Conservation (phyloP, 2,329 filamentous ascomycete genomes). For the Cercospora nicotianae region DNA sequence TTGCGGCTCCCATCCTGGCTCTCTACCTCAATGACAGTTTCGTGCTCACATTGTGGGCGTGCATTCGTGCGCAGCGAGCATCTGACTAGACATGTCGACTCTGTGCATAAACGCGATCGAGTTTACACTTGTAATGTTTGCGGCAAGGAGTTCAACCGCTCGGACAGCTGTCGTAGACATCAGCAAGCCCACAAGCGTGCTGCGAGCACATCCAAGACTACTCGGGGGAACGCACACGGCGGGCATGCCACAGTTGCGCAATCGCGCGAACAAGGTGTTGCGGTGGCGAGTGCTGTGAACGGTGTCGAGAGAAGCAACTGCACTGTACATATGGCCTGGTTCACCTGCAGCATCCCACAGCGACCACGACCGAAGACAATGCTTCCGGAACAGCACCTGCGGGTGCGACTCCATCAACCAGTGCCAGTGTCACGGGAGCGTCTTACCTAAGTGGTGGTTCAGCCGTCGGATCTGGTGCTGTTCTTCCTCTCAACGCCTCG, state of each 20-base stretch:
- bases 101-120: not conserved
- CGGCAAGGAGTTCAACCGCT: conserved; percentile 14
- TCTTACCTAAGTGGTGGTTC: not conserved
- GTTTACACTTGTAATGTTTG: conserved; percentile 4
- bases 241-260: conserved; percentile 8
- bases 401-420: not conserved
- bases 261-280: conserved; percentile 12
- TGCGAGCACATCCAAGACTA: not conserved
- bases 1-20: not conserved
- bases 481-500: not conserved
- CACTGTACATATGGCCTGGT: conserved; percentile 3
- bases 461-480: not conserved
- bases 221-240: not conserved
- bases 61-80: conserved; percentile 2
- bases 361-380: not conserved
- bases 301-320: conserved; percentile 4
- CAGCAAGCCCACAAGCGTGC: conserved; percentile 5
- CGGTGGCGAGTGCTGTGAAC: conserved; percentile 5
- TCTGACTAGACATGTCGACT: conserved; percentile 3
- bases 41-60: not conserved
- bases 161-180: conserved; percentile 12
- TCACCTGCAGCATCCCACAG: not conserved
- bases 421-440: not conserved
- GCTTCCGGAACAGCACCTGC: not conserved
- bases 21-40: not conserved